Conservation (phyloP, 495 filamentous ascomycete species). For the Baudoinia panamericana region DNA sequence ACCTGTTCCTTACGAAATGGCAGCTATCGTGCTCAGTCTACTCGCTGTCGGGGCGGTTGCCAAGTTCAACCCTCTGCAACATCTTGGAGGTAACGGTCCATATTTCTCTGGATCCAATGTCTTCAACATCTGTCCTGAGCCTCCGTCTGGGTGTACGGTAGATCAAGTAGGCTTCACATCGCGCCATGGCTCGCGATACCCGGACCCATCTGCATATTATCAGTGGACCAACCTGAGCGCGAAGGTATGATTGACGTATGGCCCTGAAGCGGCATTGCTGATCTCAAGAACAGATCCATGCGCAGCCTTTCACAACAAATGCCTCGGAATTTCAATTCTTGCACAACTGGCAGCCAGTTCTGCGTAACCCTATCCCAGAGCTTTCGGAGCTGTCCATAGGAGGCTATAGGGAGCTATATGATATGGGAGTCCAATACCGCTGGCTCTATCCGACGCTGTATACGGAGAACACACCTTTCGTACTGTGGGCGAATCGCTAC, state of each 20-base stretch:
- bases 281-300: conserved; percentile 1
- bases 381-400: conserved; percentile 40
- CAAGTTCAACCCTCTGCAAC: conserved; percentile 31
- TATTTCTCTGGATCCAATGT: conserved; percentile 46
- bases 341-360: conserved; percentile 36
- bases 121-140: conserved; percentile 35
- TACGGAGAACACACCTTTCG: conserved; percentile 39
- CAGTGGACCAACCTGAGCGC: conserved; percentile 1
- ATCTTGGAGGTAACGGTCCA: conserved; percentile 41
- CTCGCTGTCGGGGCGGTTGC: conserved; percentile 2
- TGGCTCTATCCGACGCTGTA: conserved; percentile 43
- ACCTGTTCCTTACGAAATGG: too few species aligned
- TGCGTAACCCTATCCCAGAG: conserved; percentile 36
- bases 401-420: conserved; percentile 41
- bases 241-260: conserved; percentile 3
- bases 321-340: conserved; percentile 8
- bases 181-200: conserved; percentile 45
- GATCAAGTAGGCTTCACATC: conserved; percentile 41
- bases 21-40: not conserved
- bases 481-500: conserved; percentile 47
- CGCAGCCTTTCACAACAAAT: not conserved
- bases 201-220: conserved; percentile 32
- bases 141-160: conserved; percentile 40
- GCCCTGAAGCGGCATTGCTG: not conserved
- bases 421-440: conserved; percentile 28